Evolutionary conservation across 352 stramenopile species (phyloP), one percentile per base, ranked within the genome.

Genomic region (Phytophthora niederhauseri): DNA sequence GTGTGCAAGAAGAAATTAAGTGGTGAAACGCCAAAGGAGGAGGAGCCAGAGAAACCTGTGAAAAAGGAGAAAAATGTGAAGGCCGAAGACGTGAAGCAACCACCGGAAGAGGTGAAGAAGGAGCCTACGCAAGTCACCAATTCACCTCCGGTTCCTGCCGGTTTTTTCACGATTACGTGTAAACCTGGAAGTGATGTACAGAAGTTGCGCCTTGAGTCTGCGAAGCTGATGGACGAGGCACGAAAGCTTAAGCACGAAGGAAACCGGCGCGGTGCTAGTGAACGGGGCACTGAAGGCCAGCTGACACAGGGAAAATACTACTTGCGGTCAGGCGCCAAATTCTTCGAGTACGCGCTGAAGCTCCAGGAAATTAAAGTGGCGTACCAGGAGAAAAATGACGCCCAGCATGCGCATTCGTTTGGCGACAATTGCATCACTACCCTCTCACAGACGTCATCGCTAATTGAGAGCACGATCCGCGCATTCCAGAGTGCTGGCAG

Each of bases 301-400:
- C 64, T 88, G 26, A 88, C 84, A 14, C 81, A 92, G 63, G 89
- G 71, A 9, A 86, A 85, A 56, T 93, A 78, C 60, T 96, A 93
- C 54, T 77, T 96, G 48, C 81, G 78, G 12, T 91, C 87, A 5
- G 87, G 85, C 30, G 82, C 77, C 53, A 95, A 95, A 70, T 96
- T 95, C 68, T 92, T 96, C 38, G 81, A 93, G 67, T 80, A 95
- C 48, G 89, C 86, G 26, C 73, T 96, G 17, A 87, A 92, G 50
- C 68, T 93, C 17, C 82, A 87, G 26, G 85, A 96, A 56, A 71
- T 95, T 28, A 96, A 96, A 56, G 73, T 80, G n/a, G 86, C 84
- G 43, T 94, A 92, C 61, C 83, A 90, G 61, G 78, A 90, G 43
- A 64, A 84, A n/a, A 77, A 82, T 11, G 84, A 96, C 62, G 69